Evolutionary conservation across 495 filamentous ascomycete genomes (phyloP).

Genomic region (Hypoxylon lienhwacheense): DNA sequence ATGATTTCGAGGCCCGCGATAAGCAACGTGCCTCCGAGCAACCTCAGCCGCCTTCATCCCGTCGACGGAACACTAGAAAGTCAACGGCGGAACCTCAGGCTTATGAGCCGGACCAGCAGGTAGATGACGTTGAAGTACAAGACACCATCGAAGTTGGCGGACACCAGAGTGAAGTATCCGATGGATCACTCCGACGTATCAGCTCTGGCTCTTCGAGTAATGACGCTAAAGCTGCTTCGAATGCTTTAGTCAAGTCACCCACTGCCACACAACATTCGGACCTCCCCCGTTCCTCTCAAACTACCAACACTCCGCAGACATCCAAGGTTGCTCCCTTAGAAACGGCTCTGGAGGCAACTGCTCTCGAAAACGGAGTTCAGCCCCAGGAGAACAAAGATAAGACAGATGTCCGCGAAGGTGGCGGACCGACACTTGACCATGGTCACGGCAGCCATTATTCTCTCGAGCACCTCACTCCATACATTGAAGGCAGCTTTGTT

Average conservation of each 20-base stretch:
- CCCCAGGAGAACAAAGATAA: not conserved
- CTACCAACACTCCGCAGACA: too few species aligned
- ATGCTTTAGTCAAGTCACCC: not conserved
- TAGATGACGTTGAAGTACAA: constrained; percentile 49
- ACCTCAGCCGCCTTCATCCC: constrained; percentile 33
- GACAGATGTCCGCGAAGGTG: not conserved
- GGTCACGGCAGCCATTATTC: constrained; percentile 8
- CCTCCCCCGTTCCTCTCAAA: not conserved
- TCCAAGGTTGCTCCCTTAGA: too few species aligned
- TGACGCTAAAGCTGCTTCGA: constrained; percentile 7
- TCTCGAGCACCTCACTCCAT: constrained; percentile 37
- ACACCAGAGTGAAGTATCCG: constrained; percentile 34
- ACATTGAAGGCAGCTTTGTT: constrained; percentile 27
- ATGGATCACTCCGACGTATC: constrained; percentile 23
- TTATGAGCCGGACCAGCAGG: constrained; percentile 37
- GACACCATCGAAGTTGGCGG: constrained; percentile 55
- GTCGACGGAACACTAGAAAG: constrained; percentile 44
- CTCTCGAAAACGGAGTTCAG: not conserved
- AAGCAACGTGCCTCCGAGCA: constrained; percentile 41
- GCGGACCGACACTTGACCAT: not conserved
- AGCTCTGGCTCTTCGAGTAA: constrained; percentile 21
- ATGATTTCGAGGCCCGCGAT: constrained; percentile 37
- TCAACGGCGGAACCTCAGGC: constrained; percentile 33
- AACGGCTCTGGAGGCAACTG: not conserved
- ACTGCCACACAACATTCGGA: not conserved